Evolutionary conservation across 306 rosid species (phyloP).

Genomic region (Cicer pinnatifidum): DNA sequence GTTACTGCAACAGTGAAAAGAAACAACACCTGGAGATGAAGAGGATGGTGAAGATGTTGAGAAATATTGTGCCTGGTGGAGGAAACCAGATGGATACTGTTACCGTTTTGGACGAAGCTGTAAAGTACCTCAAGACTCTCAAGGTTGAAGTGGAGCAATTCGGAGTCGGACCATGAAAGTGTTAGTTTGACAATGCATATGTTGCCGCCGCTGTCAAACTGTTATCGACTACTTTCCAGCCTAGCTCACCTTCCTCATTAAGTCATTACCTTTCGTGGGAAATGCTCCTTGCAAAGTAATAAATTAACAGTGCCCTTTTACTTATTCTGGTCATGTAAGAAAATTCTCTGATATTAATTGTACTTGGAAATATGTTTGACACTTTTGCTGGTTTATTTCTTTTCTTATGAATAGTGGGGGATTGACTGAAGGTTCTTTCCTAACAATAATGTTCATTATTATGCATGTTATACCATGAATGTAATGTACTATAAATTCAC

Average conservation of each 20-base stretch:
- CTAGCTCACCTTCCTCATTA: conserved; percentile 3
- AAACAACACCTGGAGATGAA: conserved; percentile 74
- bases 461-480: conserved; percentile 27
- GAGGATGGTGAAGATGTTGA: conserved; percentile 78
- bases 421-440: conserved; percentile 25
- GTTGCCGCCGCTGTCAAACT: conserved; percentile 20
- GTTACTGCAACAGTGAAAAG: conserved; percentile 53
- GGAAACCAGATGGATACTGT: conserved; percentile 72
- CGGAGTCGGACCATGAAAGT: conserved; percentile 57
- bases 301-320: conserved; percentile 44
- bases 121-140: conserved; percentile 86
- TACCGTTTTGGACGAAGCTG: conserved; percentile 85
- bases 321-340: conserved; percentile 45
- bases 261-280: not conserved
- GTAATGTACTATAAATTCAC: conserved; percentile 18
- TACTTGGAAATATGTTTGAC: conserved; percentile 31
- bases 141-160: conserved; percentile 82
- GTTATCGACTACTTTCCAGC: conserved; percentile 15
- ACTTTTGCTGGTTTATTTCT: conserved; percentile 30
- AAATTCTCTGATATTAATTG: conserved; percentile 23
- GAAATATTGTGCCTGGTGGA: conserved; percentile 85
- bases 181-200: conserved; percentile 34
- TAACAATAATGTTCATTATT: conserved; percentile 17
- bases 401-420: conserved; percentile 15
- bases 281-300: conserved; percentile 46